These are phyloP conservation scores for Pseudofabraea citricarpa DNA, from an alignment of 2,329 filamentous ascomycete species.

Conservation along the genomic window DNA sequence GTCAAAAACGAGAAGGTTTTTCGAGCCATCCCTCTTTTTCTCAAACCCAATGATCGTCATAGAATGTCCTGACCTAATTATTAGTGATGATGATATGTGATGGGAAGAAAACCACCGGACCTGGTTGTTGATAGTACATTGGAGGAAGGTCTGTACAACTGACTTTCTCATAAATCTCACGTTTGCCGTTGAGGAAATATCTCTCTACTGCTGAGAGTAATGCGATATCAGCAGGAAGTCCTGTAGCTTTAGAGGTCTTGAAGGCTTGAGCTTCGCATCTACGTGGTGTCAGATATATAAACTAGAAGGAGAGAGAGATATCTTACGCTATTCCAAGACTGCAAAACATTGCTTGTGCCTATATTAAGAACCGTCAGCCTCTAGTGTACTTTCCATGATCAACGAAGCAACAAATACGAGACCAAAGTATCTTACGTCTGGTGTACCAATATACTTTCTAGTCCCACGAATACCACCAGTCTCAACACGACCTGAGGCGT, in stretches of 20 bases:
- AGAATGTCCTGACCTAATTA: constrained; percentile 63
- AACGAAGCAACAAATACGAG: neutral
- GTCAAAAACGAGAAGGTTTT: constrained; percentile 80
- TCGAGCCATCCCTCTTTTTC: constrained; percentile 54
- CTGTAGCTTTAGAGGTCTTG: constrained; percentile 36
- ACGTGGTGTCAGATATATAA: constrained; percentile 4
- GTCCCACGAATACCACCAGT: constrained; percentile 86
- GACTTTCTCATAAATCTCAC: constrained; percentile 54
- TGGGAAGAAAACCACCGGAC: constrained; percentile 31
- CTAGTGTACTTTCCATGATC: constrained; percentile 5
- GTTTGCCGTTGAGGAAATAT: constrained; percentile 64
- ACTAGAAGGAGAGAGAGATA: neutral
- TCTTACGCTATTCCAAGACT: constrained; percentile 62
- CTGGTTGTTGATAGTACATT: constrained; percentile 84
- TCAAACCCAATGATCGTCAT: constrained; percentile 87
- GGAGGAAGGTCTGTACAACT: constrained; percentile 69
- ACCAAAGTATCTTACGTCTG: constrained; percentile 55
- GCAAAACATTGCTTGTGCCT: constrained; percentile 76
- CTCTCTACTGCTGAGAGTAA: constrained; percentile 65
- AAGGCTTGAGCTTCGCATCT: constrained; percentile 62
- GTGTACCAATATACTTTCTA: constrained; percentile 91
- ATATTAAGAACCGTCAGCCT: neutral
- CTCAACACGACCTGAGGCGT: constrained; percentile 67
- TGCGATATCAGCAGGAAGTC: constrained; percentile 26
- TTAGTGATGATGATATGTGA: neutral